Conservation (phyloP, 805 yeast species). For the Pichia phayaonensis region DNA sequence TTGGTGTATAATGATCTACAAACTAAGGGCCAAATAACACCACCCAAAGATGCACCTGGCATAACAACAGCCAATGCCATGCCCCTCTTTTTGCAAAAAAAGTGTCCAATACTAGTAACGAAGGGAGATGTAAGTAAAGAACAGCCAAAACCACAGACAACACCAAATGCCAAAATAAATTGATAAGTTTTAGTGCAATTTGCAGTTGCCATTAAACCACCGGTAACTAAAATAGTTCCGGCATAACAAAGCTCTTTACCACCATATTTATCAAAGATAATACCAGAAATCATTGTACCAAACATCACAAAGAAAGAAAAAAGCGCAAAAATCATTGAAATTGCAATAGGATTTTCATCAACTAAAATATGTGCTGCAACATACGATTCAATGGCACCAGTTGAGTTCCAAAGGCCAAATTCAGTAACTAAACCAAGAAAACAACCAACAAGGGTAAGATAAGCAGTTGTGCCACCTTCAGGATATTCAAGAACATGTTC, state of each 20-base stretch:
- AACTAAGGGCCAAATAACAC: slow-evolving; percentile 47
- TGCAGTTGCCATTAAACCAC: slow-evolving; percentile 39
- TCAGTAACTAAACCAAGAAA: slow-evolving; percentile 49
- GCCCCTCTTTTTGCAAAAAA: slow-evolving; percentile 52
- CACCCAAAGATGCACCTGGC: slow-evolving; percentile 53
- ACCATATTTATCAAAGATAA: slow-evolving; percentile 40
- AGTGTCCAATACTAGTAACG: slow-evolving; percentile 50
- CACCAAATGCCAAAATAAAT: slow-evolving; percentile 44
- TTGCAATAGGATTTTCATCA: slow-evolving; percentile 34
- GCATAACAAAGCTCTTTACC: slow-evolving; percentile 30
- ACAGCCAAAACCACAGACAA: slow-evolving; percentile 38
- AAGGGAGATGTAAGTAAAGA: slow-evolving; percentile 38
- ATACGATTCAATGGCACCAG: slow-evolving; percentile 63
- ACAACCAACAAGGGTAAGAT: slow-evolving; percentile 40
- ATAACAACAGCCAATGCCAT: slow-evolving; percentile 55
- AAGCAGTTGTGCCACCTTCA: slow-evolving; percentile 52
- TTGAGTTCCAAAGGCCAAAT: slow-evolving; percentile 59
- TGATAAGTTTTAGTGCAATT: slow-evolving; percentile 39
- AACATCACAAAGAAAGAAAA: slow-evolving; percentile 36
- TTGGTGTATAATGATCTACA: slow-evolving; percentile 40
- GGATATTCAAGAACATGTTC: slow-evolving; percentile 31
- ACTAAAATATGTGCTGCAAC: slow-evolving; percentile 45
- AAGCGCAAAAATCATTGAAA: slow-evolving; percentile 69
- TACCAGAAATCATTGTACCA: slow-evolving; percentile 36
- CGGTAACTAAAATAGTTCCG: slow-evolving; percentile 31